Evolutionary conservation across 805 yeast species (phyloP), one percentile per base, ranked within the genome.

Genomic region (Cyberlindnera nakhonratchasimensis): DNA sequence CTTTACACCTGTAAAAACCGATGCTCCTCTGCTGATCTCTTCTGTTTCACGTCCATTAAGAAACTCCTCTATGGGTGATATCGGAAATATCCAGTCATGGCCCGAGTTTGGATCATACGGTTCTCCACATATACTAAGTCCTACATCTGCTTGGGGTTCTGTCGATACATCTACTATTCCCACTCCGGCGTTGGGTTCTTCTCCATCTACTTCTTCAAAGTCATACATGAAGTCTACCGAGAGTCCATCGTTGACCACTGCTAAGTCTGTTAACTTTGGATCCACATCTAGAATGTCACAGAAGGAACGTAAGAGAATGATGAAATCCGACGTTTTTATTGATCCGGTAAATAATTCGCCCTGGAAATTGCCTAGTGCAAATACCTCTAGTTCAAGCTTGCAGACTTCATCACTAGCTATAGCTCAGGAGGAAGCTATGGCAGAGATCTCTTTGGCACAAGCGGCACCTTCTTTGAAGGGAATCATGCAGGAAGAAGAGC

Each of bases 291-390:
- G 51, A 25, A 13, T 55, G 13, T 79, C 86, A 1, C 86, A 82
- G 48, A 77, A 77, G 52, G 85, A 79, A 48, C 59, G 86, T 30
- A 76, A 73, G 54, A 70, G 65, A 44, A 50, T 68, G 48, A 66
- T 67, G 51, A 63, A 62, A 39, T 25, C 38, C 6, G 46, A 38
- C 5, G 35, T 5, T 2, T 9, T 17, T 11, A 12, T 34, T 11
- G 46, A 45, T 17, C 29, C 36, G 3, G 21, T 13, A n/a, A 20
- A 32, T 18, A 18, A 18, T 18, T 29, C 39, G 12, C 57, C 58
- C 6, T 54, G 59, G 61, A 53, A 52, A 37, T 33, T 44, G 12
- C 55, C 48, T 12, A 18, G 39, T 11, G 31, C 48, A 1, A 26
- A 39, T 9, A 22, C 23, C 6, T 34, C 50, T 3, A 31, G 31